Base-by-base conservation (phyloP, 495 filamentous ascomycete genomes). In the Hypoxylon lienhwacheense region DNA sequence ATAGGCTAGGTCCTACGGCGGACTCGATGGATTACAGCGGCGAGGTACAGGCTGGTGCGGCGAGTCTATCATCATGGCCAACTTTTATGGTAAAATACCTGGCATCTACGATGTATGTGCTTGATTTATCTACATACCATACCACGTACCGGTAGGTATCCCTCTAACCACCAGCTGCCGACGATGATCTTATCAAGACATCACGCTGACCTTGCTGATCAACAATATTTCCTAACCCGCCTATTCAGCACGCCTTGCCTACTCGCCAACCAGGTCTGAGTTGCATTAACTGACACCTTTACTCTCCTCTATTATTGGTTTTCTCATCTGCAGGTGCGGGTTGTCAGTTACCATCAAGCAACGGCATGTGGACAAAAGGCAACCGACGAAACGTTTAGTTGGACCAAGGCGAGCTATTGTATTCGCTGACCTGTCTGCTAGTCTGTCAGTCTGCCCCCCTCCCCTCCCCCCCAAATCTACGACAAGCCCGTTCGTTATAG, bases 161-260 rank as follows among this genome's bases (percentile, higher is more conserved):
- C 52, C 28, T 39, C 29, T 44, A 28, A 55, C 51, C n/a, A n/a
- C n/a, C 52, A 40, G 63, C 26, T 44, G 43, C 43, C 54, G 63
- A 60, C 59, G 51, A 60, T 55, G 51, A 63, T 66, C 59, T 55
- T 52, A 55, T 63, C 52, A 63, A n/a, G 55, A 59, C 47, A 24
- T 40, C 36, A 41, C 43, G 39, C 34, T 43, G 15, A 16, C n/a
- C n/a, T n/a, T n/a, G n/a, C n/a, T n/a, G n/a, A n/a, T n/a, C n/a
- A n/a, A n/a, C n/a, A n/a, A n/a, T n/a, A n/a, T n/a, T n/a, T n/a
- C n/a, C n/a, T n/a, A n/a, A n/a, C n/a, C n/a, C n/a, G n/a, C 20
- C 42, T 47, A 26, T 35, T 47, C 44, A 43, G 35, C 43, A 34
- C 14, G 43, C 52, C 43, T 55, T 26, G n/a, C n/a, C n/a, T n/a